A percentile compares a stretch with the other conserved stretches of the same genome.
Evolutionary conservation across 768 basidiomycete species (phyloP).

Genomic region (Cubamyces sp.): DNA sequence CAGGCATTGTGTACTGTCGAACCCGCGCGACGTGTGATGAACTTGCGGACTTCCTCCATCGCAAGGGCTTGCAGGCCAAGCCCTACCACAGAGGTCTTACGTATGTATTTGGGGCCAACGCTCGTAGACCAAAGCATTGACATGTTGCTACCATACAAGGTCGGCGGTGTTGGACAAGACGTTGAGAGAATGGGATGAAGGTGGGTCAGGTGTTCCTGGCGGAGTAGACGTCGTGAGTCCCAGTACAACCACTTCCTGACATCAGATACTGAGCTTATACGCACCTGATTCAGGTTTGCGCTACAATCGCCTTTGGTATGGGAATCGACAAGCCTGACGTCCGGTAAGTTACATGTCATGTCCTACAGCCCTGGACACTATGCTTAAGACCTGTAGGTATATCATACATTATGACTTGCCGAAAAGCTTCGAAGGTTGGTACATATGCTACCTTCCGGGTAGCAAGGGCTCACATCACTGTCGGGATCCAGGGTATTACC

Average conservation of each 20-base stretch:
- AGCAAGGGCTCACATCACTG: neutral
- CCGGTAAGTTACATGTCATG: slow-evolving; percentile 43
- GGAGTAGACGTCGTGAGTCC: slow-evolving; percentile 65
- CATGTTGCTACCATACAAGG: neutral
- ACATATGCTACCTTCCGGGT: neutral
- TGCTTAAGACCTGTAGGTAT: slow-evolving; percentile 46
- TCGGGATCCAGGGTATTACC: slow-evolving; percentile 68
- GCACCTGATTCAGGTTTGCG: slow-evolving; percentile 56
- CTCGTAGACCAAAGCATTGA: neutral
- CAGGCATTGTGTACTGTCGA: slow-evolving; percentile 83
- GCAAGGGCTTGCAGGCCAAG: slow-evolving; percentile 65
- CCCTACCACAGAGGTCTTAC: slow-evolving; percentile 78
- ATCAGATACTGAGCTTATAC: neutral
- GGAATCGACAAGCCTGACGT: slow-evolving; percentile 86
- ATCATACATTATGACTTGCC: slow-evolving; percentile 84
- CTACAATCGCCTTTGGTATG: slow-evolving; percentile 85
- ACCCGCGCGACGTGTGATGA: slow-evolving; percentile 67
- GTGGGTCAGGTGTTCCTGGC: slow-evolving; percentile 49
- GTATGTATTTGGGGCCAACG: slow-evolving; percentile 36
- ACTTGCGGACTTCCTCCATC: slow-evolving; percentile 63
- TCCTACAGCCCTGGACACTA: neutral
- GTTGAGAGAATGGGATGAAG: slow-evolving; percentile 60
- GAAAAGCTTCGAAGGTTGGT: slow-evolving; percentile 77
- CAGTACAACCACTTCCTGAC: neutral
- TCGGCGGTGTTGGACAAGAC: slow-evolving; percentile 52